These are phyloP conservation scores for Kondoa malvinella DNA, from an alignment of 768 basidiomycete species.

Conservation along the genomic window DNA sequence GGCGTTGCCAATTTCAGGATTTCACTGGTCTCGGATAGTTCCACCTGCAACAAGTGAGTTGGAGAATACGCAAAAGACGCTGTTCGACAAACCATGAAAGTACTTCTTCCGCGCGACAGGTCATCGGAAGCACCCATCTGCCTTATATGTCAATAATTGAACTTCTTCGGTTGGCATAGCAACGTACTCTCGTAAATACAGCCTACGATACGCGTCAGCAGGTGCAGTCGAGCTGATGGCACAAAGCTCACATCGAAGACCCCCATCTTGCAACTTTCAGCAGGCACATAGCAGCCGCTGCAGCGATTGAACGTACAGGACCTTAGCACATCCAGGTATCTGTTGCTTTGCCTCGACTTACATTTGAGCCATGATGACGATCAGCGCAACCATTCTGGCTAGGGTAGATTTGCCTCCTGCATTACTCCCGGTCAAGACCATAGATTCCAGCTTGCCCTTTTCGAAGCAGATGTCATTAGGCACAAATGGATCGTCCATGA, in stretches of 20 bases:
- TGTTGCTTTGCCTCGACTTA: conserved; percentile 20
- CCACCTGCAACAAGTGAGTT: conserved; percentile 64
- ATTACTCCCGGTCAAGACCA: conserved; percentile 37
- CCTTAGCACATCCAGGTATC: conserved; percentile 39
- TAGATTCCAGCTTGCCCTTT: conserved; percentile 30
- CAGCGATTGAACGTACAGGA: background rate
- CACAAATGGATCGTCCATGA: conserved; percentile 64
- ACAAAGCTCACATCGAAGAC: conserved; percentile 67
- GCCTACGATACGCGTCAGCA: too few species aligned
- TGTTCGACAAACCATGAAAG: background rate
- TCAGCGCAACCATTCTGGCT: conserved; percentile 60
- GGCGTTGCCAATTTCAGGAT: conserved; percentile 60
- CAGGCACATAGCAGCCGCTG: conserved; percentile 82
- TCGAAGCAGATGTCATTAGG: conserved; percentile 62
- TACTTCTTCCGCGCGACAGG: conserved; percentile 56
- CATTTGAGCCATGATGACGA: conserved; percentile 32
- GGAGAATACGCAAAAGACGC: background rate
- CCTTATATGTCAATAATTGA: conserved; percentile 25
- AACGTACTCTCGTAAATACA: conserved; percentile 7
- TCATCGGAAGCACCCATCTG: conserved; percentile 55
- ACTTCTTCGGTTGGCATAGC: conserved; percentile 7
- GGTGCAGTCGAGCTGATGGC: too few species aligned
- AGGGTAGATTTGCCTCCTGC: conserved; percentile 60
- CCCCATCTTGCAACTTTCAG: conserved; percentile 52
- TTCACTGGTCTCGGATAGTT: conserved; percentile 82